Evolutionary conservation across 2,329 filamentous ascomycete species (phyloP), one percentile per base, ranked within the genome.

Genomic region (Thelonectria olida): DNA sequence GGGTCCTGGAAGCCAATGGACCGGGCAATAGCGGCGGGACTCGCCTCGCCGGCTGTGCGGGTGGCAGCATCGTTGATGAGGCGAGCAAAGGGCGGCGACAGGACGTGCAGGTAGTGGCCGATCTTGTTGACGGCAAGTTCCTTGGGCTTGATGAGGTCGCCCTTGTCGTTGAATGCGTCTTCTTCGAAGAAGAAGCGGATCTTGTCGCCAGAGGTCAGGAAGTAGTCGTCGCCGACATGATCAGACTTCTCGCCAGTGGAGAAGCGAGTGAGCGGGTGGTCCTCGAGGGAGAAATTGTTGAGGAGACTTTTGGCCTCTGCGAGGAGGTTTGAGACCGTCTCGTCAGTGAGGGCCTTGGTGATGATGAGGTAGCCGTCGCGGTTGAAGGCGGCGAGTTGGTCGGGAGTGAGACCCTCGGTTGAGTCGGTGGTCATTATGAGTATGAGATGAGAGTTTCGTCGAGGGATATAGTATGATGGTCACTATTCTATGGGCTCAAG

Each of bases 171-270:
- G 76, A 97, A 95, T 65, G 95, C 95, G 78, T 96, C 94, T 78
- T 96, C 93, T 79, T 98, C 95, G 78, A 98, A 96, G 85, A 98
- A 98, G 85, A 96, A 98, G 61, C 93, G 91, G 63, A 98, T 83
- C 80, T 97, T 95, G 82, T 98, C 92, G 63, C 93, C 93, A 3
- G 91, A 96, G 1, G 84, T 85, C 3, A 98, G 87, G 80, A 99
- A 98, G 84, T 99, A 99, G 74, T 91, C 88, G 80, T 98, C 96
- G 64, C 95, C 94, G 10, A 97, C 92, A 79, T 98, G 95, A 62
- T 89, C 85, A 45, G 74, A 84, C 80, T 70, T 88, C 83, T 79
- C 89, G 68, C 94, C 94, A 0, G 95, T 97, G 27, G 91, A 92
- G 85, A 99, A 99, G 74, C 90, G 90, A 8, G 96, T 98, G 84